Conservation (phyloP, 495 filamentous ascomycete species). For the Penicillium paradoxum region DNA sequence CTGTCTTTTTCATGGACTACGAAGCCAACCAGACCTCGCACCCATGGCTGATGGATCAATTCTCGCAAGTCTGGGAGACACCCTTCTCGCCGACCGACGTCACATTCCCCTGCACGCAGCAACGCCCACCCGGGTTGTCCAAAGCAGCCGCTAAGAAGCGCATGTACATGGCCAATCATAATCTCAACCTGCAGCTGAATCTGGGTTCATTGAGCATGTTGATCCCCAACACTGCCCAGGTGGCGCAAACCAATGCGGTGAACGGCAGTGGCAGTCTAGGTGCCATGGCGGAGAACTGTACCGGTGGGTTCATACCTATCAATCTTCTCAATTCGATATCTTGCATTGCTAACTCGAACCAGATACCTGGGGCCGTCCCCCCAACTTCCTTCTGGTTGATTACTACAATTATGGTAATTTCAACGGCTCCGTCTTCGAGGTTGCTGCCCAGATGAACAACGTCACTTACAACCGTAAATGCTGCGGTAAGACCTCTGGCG, state of each 20-base stretch:
- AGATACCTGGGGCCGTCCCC: constrained; percentile 62
- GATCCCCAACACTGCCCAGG: constrained; percentile 65
- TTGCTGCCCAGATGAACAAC: constrained; percentile 79
- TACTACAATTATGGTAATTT: constrained; percentile 71
- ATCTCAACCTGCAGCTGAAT: constrained; percentile 70
- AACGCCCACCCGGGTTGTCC: constrained; percentile 57
- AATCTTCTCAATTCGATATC: background rate
- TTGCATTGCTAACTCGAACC: constrained; percentile 12
- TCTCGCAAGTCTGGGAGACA: constrained; percentile 63
- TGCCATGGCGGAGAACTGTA: constrained; percentile 61
- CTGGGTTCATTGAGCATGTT: constrained; percentile 56
- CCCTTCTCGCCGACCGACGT: constrained; percentile 58
- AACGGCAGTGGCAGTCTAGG: constrained; percentile 67
- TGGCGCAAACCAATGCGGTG: constrained; percentile 66
- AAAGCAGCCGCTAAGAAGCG: constrained; percentile 48
- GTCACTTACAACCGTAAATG: constrained; percentile 73
- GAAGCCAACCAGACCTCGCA: constrained; percentile 71
- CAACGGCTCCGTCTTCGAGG: constrained; percentile 85
- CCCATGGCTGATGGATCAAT: constrained; percentile 64
- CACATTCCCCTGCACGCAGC: constrained; percentile 54
- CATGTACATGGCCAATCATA: constrained; percentile 91
- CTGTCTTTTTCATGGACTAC: constrained; percentile 74
- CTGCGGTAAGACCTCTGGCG: constrained; percentile 53
- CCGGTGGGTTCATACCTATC: constrained; percentile 32
- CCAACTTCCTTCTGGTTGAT: constrained; percentile 86